Evolutionary conservation across 805 yeast species (phyloP).

Genomic region (Kluyveromyces nonfermentans): DNA sequence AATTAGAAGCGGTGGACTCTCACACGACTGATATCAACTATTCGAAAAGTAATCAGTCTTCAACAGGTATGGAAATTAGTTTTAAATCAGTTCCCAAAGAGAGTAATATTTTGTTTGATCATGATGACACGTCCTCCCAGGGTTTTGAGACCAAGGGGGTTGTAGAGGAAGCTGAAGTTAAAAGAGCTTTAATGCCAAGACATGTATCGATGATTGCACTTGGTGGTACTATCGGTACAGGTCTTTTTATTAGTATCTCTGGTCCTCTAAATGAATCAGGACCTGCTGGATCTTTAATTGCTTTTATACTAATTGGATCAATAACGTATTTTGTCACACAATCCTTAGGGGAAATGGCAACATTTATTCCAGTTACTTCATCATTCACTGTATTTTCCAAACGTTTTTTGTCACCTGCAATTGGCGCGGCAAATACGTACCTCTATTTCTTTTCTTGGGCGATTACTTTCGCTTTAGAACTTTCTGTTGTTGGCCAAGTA

Average conservation of each 20-base stretch:
- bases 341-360: conserved; percentile 74
- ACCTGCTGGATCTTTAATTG: conserved; percentile 57
- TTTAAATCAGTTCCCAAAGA: not conserved
- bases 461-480: conserved; percentile 64
- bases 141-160: conserved; percentile 10
- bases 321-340: conserved; percentile 60
- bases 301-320: conserved; percentile 57
- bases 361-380: conserved; percentile 57
- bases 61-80: not conserved
- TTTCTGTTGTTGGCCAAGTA: conserved; percentile 63
- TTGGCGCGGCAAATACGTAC: conserved; percentile 67
- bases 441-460: conserved; percentile 75
- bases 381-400: conserved; percentile 65
- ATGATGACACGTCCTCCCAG: conserved; percentile 8
- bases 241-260: conserved; percentile 59
- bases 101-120: conserved; percentile 3
- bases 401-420: conserved; percentile 57
- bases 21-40: not conserved
- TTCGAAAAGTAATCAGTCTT: not conserved
- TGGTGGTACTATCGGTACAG: conserved; percentile 77
- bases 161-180: conserved; percentile 36
- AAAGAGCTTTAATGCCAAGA: conserved; percentile 53
- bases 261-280: conserved; percentile 50
- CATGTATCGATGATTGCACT: conserved; percentile 69
- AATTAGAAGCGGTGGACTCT: conserved; percentile 1